Conservation (phyloP, 768 basidiomycete species). For the Hygrocybe coccinea region DNA sequence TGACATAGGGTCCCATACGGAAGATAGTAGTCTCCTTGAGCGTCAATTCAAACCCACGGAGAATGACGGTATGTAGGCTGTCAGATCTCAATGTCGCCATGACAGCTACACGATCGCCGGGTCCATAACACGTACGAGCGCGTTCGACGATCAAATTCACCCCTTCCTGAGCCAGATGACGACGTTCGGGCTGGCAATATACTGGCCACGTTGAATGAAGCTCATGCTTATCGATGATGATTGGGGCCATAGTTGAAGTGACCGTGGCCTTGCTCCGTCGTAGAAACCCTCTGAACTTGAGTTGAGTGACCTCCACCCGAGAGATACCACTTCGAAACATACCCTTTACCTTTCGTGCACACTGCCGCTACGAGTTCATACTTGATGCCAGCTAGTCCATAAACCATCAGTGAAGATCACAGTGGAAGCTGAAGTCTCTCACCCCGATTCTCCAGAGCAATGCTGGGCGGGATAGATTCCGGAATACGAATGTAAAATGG, state of each 20-base stretch:
- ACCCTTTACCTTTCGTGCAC: conserved; percentile 85
- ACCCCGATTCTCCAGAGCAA: conserved; percentile 76
- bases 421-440: conserved; percentile 13
- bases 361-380: conserved; percentile 89
- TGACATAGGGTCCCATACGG: conserved; percentile 52
- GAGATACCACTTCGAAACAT: conserved; percentile 16
- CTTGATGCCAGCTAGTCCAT: conserved; percentile 64
- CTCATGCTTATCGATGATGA: conserved; percentile 91
- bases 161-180: conserved; percentile 60
- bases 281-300: conserved; percentile 62
- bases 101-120: conserved; percentile 74
- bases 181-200: conserved; percentile 72
- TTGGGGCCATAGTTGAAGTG: conserved; percentile 58
- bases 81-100: conserved; percentile 71
- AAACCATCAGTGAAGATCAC: neutral
- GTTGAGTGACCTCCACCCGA: neutral
- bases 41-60: conserved; percentile 80
- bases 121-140: conserved; percentile 74
- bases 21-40: conserved; percentile 76
- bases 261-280: conserved; percentile 73
- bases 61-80: conserved; percentile 57
- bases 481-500: conserved; percentile 89
- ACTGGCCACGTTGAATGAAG: conserved; percentile 92
- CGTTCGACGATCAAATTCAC: conserved; percentile 75
- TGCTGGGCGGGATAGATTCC: conserved; percentile 83